A percentile compares a stretch with the other conserved stretches of the same genome.
Evolutionary conservation across 2,329 filamentous ascomycete genomes (phyloP).

Genomic region (Bipolaris oryzae): DNA sequence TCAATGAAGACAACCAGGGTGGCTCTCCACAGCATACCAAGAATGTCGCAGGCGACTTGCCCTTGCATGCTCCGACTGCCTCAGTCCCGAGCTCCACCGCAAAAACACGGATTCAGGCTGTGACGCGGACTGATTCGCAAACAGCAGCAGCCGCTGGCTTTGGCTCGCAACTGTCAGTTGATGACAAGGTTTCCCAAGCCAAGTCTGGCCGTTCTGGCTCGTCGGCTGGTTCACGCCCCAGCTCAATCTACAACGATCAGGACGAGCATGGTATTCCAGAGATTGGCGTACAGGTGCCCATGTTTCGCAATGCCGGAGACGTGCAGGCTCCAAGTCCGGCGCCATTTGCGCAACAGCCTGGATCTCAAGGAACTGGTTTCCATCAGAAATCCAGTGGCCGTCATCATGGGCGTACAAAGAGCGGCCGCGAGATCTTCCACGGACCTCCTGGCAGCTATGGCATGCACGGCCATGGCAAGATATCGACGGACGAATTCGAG

Average conservation of each 20-base stretch:
- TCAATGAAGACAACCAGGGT: slow-evolving; percentile 38
- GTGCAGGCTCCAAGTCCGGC: slow-evolving; percentile 92
- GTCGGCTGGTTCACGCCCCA: slow-evolving; percentile 55
- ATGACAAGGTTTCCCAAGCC: slow-evolving; percentile 34
- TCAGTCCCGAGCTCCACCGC: slow-evolving; percentile 81
- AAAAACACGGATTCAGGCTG: slow-evolving; percentile 79
- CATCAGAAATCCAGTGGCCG: slow-evolving; percentile 62
- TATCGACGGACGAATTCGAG: slow-evolving; percentile 79
- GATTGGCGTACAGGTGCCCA: slow-evolving; percentile 89
- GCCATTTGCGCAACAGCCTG: slow-evolving; percentile 54
- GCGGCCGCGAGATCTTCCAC: slow-evolving; percentile 70
- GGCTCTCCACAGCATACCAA: slow-evolving; percentile 72
- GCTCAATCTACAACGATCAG: slow-evolving; percentile 60
- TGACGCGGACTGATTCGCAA: slow-evolving; percentile 91
- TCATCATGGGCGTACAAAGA: slow-evolving; percentile 68
- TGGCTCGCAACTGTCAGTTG: slow-evolving; percentile 62
- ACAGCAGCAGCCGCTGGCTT: slow-evolving; percentile 84
- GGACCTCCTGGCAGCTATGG: slow-evolving; percentile 90
- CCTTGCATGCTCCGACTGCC: slow-evolving; percentile 87
- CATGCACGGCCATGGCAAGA: slow-evolving; percentile 82
- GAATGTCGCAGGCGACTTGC: slow-evolving; percentile 78
- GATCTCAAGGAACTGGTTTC: slow-evolving; percentile 56
- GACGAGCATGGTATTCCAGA: slow-evolving; percentile 90
- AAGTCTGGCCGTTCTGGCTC: slow-evolving; percentile 42
- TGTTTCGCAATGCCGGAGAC: slow-evolving; percentile 90